phyloP scores from a whole-genome alignment of 2,329 filamentous ascomycete species.

The Pochonia chlamydosporia region DNA sequence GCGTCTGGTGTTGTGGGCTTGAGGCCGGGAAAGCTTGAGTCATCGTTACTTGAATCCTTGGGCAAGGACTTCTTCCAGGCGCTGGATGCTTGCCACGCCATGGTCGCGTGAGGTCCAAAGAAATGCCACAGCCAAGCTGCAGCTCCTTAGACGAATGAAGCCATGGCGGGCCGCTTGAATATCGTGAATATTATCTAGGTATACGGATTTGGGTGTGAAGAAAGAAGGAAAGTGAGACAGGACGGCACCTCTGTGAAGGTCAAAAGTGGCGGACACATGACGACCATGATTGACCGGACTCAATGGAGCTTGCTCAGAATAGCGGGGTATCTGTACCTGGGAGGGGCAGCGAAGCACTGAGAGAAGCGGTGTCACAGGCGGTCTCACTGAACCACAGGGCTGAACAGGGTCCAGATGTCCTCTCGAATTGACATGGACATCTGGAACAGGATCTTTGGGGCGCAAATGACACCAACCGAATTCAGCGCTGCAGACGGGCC shows the following conservation, averaged over 20 bases:
- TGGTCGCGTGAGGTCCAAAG: slow-evolving; percentile 29
- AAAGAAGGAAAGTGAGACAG: background rate
- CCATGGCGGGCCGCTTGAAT: slow-evolving; percentile 29
- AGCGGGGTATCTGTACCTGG: background rate
- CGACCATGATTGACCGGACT: too few relatives aligned
- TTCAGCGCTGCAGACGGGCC: too few relatives aligned
- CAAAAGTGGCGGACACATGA: too few relatives aligned
- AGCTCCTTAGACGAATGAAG: slow-evolving; percentile 40
- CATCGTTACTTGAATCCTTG: slow-evolving; percentile 34
- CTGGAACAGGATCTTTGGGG: too few relatives aligned
- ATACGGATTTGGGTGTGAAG: background rate
- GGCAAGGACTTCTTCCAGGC: slow-evolving; percentile 43
- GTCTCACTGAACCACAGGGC: slow-evolving; percentile 5
- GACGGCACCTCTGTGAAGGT: background rate
- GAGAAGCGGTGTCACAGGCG: too few relatives aligned
- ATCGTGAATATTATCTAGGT: background rate
- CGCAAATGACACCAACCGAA: too few relatives aligned
- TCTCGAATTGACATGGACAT: too few relatives aligned
- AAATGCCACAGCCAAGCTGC: slow-evolving; percentile 50
- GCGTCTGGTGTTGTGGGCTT: slow-evolving; percentile 35
- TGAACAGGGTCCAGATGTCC: slow-evolving; percentile 4
- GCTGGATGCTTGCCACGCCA: slow-evolving; percentile 47
- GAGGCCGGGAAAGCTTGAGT: slow-evolving; percentile 48
- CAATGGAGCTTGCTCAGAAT: background rate
- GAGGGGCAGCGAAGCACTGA: too few relatives aligned